Percentiles rank a stretch among this genome's conserved stretches.
Conservation (phyloP, 1,284 basidiomycete species). For the Melampsora larici-populina region DNA sequence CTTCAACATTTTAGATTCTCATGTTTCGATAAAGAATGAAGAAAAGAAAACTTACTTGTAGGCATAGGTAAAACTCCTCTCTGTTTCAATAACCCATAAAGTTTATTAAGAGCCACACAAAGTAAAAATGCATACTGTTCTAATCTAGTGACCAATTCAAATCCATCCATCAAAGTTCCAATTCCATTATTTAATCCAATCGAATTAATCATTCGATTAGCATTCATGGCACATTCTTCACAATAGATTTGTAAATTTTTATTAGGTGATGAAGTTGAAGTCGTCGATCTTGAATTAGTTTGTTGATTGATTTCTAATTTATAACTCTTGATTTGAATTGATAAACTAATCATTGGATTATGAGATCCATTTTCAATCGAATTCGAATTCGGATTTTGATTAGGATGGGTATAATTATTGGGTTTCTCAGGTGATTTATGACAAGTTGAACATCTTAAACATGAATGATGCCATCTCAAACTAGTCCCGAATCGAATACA, state of each 20-base stretch:
- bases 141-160: slow-evolving; percentile 84
- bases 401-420: slow-evolving; percentile 57
- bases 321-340: slow-evolving; percentile 44
- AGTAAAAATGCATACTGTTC: slow-evolving; percentile 98
- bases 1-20: slow-evolving; percentile 17
- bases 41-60: slow-evolving; percentile 61
- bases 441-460: slow-evolving; percentile 77
- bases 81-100: slow-evolving; percentile 86
- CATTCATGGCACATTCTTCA: slow-evolving; percentile 69
- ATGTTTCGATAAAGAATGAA: slow-evolving; percentile 45
- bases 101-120: slow-evolving; percentile 86
- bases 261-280: background rate
- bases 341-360: slow-evolving; percentile 28
- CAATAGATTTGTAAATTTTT: slow-evolving; percentile 58
- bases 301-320: slow-evolving; percentile 48
- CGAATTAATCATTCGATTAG: slow-evolving; percentile 42
- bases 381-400: slow-evolving; percentile 43
- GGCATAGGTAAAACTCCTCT: slow-evolving; percentile 80
- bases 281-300: background rate
- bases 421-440: slow-evolving; percentile 64
- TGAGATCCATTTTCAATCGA: slow-evolving; percentile 57
- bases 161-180: slow-evolving; percentile 60
- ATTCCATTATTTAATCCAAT: background rate
- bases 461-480: slow-evolving; percentile 92
- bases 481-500: slow-evolving; percentile 89